Evolutionary conservation across 805 yeast genomes (phyloP).

Genomic region (Hanseniaspora taiwanica): DNA sequence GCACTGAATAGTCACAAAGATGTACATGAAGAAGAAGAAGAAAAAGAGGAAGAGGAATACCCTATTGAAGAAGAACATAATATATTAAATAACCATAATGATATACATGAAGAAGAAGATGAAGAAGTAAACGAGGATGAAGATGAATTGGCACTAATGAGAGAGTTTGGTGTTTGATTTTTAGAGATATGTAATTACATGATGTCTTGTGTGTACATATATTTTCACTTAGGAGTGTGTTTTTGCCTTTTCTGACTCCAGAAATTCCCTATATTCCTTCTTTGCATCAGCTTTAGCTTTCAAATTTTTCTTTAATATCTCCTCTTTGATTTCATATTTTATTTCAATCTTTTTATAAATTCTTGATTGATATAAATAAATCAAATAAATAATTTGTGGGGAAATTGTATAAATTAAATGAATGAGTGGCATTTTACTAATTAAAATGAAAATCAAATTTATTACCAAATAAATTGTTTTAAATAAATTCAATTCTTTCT

Average conservation of each 20-base stretch:
- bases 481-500: conserved; percentile 28
- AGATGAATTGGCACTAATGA: conserved; percentile 1
- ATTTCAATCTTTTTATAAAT: conserved; percentile 27
- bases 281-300: conserved; percentile 15
- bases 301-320: conserved; percentile 19
- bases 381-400: conserved; percentile 29
- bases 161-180: neutral
- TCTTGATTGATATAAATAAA: conserved; percentile 29
- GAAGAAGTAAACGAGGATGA: neutral
- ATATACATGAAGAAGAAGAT: neutral
- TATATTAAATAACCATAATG: neutral
- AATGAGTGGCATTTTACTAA: conserved; percentile 30
- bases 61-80: neutral
- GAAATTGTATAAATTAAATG: conserved; percentile 29
- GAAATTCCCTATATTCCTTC: conserved; percentile 6
- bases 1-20: too few species aligned
- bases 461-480: conserved; percentile 30
- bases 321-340: conserved; percentile 28
- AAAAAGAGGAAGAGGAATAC: neutral
- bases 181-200: too few species aligned
- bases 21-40: neutral
- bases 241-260: too few species aligned
- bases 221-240: too few species aligned
- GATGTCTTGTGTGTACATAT: too few species aligned
- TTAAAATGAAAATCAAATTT: conserved; percentile 30